These are phyloP conservation scores for Aspergillus japonicus DNA, from an alignment of 2,329 filamentous ascomycete genomes.

Conservation along the genomic window DNA sequence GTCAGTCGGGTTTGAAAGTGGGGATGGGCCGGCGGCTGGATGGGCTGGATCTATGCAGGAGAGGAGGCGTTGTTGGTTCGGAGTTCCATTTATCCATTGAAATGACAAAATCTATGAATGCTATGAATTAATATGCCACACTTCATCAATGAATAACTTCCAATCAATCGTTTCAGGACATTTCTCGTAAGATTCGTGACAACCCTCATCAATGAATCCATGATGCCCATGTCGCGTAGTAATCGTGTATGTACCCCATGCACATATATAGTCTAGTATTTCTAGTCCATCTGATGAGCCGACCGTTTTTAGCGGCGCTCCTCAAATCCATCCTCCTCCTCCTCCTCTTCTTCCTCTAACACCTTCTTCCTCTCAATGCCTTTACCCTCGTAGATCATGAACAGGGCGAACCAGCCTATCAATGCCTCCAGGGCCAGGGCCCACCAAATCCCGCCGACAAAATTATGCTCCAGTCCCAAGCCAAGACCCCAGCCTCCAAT, in stretches of 20 bases:
- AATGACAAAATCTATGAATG: no score
- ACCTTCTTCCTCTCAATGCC: constrained; percentile 54
- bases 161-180: neutral
- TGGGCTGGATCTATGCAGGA: no score
- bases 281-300: neutral
- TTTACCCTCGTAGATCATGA: constrained; percentile 63
- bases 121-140: neutral
- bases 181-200: constrained; percentile 1
- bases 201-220: neutral
- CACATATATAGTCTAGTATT: neutral
- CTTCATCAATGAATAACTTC: neutral
- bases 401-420: constrained; percentile 58
- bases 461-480: constrained; percentile 52
- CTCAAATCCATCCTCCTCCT: constrained; percentile 10
- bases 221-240: neutral
- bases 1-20: constrained; percentile 9
- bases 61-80: no score
- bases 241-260: neutral
- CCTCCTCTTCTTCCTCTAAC: constrained; percentile 17
- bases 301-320: neutral
- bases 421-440: constrained; percentile 54
- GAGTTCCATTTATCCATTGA: no score
- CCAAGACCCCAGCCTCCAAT: constrained; percentile 56
- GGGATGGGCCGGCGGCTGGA: no score
- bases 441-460: constrained; percentile 60